Percentiles rank a stretch among this genome's conserved stretches.
Conservation (phyloP, 208 protist species). For the Trichomonas vaginalis region DNA sequence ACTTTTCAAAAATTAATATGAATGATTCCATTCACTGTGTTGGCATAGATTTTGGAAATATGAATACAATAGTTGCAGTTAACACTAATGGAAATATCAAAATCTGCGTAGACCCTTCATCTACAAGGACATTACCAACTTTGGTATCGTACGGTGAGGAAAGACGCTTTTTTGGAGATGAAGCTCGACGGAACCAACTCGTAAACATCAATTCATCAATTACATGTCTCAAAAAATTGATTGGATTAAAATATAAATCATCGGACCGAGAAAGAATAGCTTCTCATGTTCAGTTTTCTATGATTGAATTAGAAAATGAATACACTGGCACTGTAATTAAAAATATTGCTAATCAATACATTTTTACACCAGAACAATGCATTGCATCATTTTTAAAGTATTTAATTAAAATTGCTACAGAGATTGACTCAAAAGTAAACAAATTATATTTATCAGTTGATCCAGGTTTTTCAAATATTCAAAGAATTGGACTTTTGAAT, state of each 20-base stretch:
- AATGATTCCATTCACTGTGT: neutral
- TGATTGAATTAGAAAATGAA: neutral
- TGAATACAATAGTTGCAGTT: neutral
- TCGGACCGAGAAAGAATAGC: neutral
- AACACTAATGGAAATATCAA: neutral
- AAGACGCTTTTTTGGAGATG: neutral
- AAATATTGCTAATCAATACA: neutral
- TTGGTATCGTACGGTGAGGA: neutral
- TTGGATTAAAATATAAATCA: neutral
- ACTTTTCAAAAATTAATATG: neutral
- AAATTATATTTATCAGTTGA: neutral
- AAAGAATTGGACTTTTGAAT: conserved; percentile 21
- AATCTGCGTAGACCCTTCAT: neutral
- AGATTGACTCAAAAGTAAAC: neutral
- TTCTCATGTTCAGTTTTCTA: neutral
- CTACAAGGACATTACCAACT: neutral
- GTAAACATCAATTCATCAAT: neutral
- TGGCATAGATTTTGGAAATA: neutral
- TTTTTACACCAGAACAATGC: neutral
- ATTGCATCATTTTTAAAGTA: neutral
- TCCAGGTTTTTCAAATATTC: conserved; percentile 22
- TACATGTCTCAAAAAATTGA: neutral
- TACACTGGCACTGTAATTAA: neutral
- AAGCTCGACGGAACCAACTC: neutral
- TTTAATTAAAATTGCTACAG: neutral